Percentiles rank a stretch among this genome's conserved stretches.
These are phyloP conservation scores for Botrytis squamosa DNA, from an alignment of 2,329 filamentous ascomycete species.

Conservation along the genomic window DNA sequence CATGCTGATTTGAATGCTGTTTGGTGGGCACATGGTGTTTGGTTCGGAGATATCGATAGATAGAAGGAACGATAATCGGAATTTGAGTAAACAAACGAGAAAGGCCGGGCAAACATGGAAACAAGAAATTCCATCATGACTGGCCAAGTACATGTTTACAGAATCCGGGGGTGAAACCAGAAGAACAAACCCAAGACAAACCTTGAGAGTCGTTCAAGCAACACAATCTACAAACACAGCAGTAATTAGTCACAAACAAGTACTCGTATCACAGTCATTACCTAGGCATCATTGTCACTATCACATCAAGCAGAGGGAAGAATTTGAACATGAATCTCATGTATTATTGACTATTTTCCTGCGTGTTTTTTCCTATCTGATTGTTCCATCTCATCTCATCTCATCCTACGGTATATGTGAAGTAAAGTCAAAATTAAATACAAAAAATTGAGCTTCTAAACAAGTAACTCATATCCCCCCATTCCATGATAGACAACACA, in stretches of 20 bases:
- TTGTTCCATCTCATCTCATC: constrained; percentile 5
- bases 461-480: constrained; percentile 6
- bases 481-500: constrained; percentile 8
- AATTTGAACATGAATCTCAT: constrained; percentile 11
- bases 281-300: neutral
- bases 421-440: constrained; percentile 10
- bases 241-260: constrained; percentile 3
- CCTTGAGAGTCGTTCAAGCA: neutral
- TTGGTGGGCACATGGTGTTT: neutral
- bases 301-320: neutral
- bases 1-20: neutral
- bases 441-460: neutral
- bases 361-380: constrained; percentile 1
- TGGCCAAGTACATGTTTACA: neutral
- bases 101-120: constrained; percentile 5
- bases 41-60: neutral
- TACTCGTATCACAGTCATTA: neutral
- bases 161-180: neutral
- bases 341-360: constrained; percentile 4
- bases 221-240: neutral
- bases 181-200: neutral
- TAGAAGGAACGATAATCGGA: neutral
- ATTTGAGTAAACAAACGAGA: neutral
- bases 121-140: neutral
- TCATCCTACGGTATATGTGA: constrained; percentile 3